phyloP scores from a whole-genome alignment of 345 rosid genomes.

The Pistacia vera region DNA sequence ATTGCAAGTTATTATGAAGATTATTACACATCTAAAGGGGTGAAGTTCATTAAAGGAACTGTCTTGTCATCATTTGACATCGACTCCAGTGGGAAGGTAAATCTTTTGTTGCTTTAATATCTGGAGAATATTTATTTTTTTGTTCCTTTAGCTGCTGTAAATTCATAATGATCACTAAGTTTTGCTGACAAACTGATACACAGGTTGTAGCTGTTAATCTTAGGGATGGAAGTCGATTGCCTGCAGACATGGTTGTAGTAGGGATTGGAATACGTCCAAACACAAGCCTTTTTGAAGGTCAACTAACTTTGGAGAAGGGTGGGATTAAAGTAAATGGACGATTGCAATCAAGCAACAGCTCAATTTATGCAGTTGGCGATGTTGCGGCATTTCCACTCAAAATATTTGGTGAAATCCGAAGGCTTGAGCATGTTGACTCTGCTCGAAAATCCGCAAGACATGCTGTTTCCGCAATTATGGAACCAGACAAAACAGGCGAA shows the following conservation, averaged over 20 bases:
- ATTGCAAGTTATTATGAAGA: slow-evolving; percentile 82
- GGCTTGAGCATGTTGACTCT: slow-evolving; percentile 96
- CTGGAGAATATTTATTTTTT: neutral
- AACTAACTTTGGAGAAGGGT: slow-evolving; percentile 83
- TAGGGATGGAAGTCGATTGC: slow-evolving; percentile 70
- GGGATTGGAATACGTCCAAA: slow-evolving; percentile 96
- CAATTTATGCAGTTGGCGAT: slow-evolving; percentile 89
- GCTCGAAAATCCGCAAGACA: slow-evolving; percentile 86
- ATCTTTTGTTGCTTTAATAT: neutral
- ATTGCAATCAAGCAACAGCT: slow-evolving; percentile 85
- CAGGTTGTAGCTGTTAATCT: slow-evolving; percentile 89
- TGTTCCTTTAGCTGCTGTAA: neutral
- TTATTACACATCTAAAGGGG: slow-evolving; percentile 74
- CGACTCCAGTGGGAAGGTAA: no score
- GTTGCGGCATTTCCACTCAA: slow-evolving; percentile 92
- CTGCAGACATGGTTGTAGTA: slow-evolving; percentile 83
- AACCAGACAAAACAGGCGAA: slow-evolving; percentile 64
- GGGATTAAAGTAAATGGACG: slow-evolving; percentile 87
- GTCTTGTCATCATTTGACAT: no score
- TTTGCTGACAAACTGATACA: slow-evolving; percentile 15
- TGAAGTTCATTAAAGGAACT: slow-evolving; percentile 55
- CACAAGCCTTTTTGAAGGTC: slow-evolving; percentile 91
- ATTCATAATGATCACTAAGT: neutral
- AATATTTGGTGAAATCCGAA: slow-evolving; percentile 71
- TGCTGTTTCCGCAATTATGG: slow-evolving; percentile 76